These are phyloP conservation scores for Sarocladium brachiariae DNA, from an alignment of 2,329 filamentous ascomycete species.

Conservation along the genomic window DNA sequence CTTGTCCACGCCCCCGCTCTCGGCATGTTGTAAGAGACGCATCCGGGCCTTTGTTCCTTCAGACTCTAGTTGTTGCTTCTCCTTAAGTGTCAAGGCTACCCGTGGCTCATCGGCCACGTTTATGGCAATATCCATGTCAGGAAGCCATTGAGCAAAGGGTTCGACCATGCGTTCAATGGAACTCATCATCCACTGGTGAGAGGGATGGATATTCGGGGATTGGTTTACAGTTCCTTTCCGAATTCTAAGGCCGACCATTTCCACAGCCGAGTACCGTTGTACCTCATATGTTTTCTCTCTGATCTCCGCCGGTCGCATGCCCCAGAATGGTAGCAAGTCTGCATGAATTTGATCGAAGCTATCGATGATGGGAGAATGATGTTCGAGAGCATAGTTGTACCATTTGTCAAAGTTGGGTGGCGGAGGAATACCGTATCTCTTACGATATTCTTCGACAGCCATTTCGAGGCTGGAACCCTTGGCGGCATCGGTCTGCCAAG, in stretches of 20 bases:
- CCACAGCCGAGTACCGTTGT: conserved; percentile 24
- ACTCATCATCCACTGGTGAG: conserved; percentile 29
- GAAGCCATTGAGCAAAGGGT: conserved; percentile 60
- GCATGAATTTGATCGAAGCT: conserved; percentile 70
- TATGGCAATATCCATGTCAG: conserved; percentile 73
- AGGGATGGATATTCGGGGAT: conserved; percentile 24
- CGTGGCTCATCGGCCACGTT: conserved; percentile 64
- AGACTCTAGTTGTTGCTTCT: conserved; percentile 41
- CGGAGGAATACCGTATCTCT: conserved; percentile 53
- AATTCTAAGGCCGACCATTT: conserved; percentile 44
- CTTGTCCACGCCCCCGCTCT: neutral
- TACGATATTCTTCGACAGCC: conserved; percentile 36
- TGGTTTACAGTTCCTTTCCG: conserved; percentile 50
- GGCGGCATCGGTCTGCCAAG: conserved; percentile 17
- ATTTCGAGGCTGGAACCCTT: conserved; percentile 16
- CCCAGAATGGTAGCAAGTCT: conserved; percentile 72
- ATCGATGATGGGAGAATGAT: conserved; percentile 61
- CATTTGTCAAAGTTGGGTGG: conserved; percentile 75
- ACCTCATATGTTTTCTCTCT: conserved; percentile 41
- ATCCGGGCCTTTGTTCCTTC: conserved; percentile 51
- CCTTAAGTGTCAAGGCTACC: conserved; percentile 50
- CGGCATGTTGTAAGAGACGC: conserved; percentile 13
- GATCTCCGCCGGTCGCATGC: conserved; percentile 56
- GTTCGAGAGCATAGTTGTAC: conserved; percentile 63
- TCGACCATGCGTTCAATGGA: conserved; percentile 55